phyloP scores from a whole-genome alignment of 2,329 filamentous ascomycete genomes.

The Amphichorda felina region DNA sequence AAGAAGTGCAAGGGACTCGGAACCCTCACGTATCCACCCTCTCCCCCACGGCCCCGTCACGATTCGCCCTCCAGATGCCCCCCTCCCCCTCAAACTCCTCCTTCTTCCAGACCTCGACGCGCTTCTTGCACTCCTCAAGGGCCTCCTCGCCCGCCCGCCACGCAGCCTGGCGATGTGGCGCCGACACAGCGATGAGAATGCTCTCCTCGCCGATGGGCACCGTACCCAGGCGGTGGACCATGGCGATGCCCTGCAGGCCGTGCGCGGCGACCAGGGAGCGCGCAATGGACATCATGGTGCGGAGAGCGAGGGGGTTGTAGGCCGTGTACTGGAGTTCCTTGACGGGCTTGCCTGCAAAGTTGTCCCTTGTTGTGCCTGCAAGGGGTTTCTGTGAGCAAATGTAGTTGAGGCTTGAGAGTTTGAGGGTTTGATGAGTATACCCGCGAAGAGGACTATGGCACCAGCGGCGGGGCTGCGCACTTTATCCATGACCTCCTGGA shows the following conservation, averaged over 20 bases:
- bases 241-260: constrained; percentile 58
- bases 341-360: constrained; percentile 60
- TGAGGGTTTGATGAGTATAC: constrained; percentile 24
- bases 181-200: constrained; percentile 77
- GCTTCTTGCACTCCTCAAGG: constrained; percentile 73
- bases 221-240: constrained; percentile 73
- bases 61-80: constrained; percentile 79
- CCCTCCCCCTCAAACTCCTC: constrained; percentile 75
- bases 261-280: constrained; percentile 46
- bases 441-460: constrained; percentile 66
- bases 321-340: constrained; percentile 64
- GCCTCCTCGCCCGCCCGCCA: constrained; percentile 87
- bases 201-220: constrained; percentile 91
- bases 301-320: constrained; percentile 59
- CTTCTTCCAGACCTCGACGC: constrained; percentile 90
- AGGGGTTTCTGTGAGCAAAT: neutral
- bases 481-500: constrained; percentile 44
- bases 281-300: constrained; percentile 56
- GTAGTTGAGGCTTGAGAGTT: constrained; percentile 1
- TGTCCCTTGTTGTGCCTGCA: constrained; percentile 66
- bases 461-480: constrained; percentile 65
- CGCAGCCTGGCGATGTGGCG: constrained; percentile 70
- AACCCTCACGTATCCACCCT: constrained; percentile 16
- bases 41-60: constrained; percentile 54
- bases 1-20: too few species aligned